phyloP scores from a whole-genome alignment of 2,329 filamentous ascomycete species.

The Pseudogymnoascus sp. region DNA sequence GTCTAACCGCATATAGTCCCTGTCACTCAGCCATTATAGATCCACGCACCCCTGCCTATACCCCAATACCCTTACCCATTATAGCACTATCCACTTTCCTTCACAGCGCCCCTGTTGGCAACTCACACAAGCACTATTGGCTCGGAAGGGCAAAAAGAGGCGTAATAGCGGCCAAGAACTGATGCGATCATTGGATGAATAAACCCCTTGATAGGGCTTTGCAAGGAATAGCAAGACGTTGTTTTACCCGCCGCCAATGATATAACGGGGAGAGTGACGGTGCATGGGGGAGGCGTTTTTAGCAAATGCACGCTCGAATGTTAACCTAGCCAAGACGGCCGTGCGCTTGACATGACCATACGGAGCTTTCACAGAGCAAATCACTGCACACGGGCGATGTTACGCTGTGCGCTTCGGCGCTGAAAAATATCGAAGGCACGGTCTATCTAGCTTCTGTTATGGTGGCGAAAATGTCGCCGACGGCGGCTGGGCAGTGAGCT shows the following conservation, averaged over 20 bases:
- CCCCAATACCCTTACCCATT: not conserved
- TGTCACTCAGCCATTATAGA: not conserved
- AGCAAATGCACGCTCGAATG: not conserved
- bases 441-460: not conserved
- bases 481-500: not conserved
- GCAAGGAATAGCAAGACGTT: not conserved
- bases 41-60: not conserved
- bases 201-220: not conserved
- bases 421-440: not conserved
- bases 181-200: not conserved
- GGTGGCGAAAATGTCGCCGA: not conserved
- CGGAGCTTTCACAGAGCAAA: not conserved
- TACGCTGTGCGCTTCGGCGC: not conserved
- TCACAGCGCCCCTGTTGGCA: not conserved
- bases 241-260: not conserved
- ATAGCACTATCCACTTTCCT: not conserved
- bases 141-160: not conserved
- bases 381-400: not conserved
- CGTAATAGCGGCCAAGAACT: not conserved
- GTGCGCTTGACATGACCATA: not conserved
- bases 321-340: not conserved
- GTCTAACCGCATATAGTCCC: not conserved
- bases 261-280: not conserved
- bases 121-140: conserved; percentile 3
- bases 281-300: not conserved